A percentile compares a stretch with the other conserved stretches of the same genome.
Conservation (phyloP, 495 filamentous ascomycete genomes). For the Xanthoparmelia taractica region DNA sequence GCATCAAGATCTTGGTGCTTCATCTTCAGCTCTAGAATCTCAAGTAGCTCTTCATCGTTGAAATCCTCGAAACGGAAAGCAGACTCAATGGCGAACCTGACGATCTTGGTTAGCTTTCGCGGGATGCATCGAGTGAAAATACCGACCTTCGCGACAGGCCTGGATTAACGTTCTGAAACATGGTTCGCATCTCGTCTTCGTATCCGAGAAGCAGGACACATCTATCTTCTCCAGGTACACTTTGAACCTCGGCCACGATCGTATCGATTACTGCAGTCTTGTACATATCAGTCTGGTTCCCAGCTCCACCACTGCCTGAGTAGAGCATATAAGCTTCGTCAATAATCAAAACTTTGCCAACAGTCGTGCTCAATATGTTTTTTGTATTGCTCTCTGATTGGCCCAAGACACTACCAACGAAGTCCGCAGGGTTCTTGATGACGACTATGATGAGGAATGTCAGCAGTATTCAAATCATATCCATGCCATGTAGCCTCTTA, state of each 20-base stretch:
- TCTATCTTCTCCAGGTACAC: conserved; percentile 64
- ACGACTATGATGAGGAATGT: conserved; percentile 38
- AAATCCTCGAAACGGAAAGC: conserved; percentile 71
- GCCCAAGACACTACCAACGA: conserved; percentile 56
- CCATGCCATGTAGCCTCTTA: conserved; percentile 25
- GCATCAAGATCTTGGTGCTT: conserved; percentile 38
- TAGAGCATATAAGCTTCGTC: conserved; percentile 64
- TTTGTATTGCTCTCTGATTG: conserved; percentile 65
- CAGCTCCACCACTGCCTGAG: conserved; percentile 25
- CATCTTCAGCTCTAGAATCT: conserved; percentile 54
- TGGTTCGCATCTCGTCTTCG: conserved; percentile 63
- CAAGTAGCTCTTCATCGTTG: conserved; percentile 45
- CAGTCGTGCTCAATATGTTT: conserved; percentile 54
- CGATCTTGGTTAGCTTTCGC: neutral
- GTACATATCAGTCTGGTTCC: conserved; percentile 44
- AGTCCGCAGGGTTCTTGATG: conserved; percentile 65
- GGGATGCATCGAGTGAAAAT: neutral
- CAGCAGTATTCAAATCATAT: conserved; percentile 2
- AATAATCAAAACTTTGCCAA: conserved; percentile 69
- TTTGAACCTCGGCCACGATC: conserved; percentile 78
- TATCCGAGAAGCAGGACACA: conserved; percentile 75
- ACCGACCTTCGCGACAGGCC: conserved; percentile 49
- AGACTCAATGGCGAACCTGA: conserved; percentile 53
- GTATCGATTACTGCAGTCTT: conserved; percentile 65
- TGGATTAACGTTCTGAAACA: conserved; percentile 77